phyloP scores from a whole-genome alignment of 257 asterid genomes.

The Perilla frutescens region DNA sequence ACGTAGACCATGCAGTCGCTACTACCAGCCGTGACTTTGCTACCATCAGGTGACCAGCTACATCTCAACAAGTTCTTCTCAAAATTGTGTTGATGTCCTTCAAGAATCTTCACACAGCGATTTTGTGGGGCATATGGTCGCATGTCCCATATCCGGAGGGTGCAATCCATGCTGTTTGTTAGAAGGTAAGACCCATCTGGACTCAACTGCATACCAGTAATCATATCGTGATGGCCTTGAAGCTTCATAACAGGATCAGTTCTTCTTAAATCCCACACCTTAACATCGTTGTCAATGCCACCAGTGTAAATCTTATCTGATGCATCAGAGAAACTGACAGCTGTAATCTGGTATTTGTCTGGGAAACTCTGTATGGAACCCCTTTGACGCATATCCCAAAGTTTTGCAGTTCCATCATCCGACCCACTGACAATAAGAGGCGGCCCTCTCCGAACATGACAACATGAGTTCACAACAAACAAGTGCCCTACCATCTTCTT shows the following conservation, averaged over 20 bases:
- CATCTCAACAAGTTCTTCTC: slow-evolving; percentile 95
- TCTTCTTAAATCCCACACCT: slow-evolving; percentile 94
- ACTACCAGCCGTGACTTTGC: slow-evolving; percentile 96
- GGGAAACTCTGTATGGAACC: slow-evolving; percentile 97
- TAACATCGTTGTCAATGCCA: slow-evolving; percentile 91
- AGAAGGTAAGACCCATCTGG: slow-evolving; percentile 98
- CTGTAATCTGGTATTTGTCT: slow-evolving; percentile 95
- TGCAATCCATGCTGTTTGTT: slow-evolving; percentile 91
- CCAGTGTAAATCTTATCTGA: slow-evolving; percentile 92
- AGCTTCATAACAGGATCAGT: slow-evolving; percentile 92
- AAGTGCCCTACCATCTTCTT: slow-evolving; percentile 96
- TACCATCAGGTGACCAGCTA: slow-evolving; percentile 98
- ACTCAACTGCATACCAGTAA: slow-evolving; percentile 93
- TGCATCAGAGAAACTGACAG: slow-evolving; percentile 96
- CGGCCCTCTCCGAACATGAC: slow-evolving; percentile 94
- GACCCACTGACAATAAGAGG: slow-evolving; percentile 98
- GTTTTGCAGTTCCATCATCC: slow-evolving; percentile 97
- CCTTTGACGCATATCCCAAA: slow-evolving; percentile 99
- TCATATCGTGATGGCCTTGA: slow-evolving; percentile 94
- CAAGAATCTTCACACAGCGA: slow-evolving; percentile 92
- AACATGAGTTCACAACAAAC: slow-evolving; percentile 84
- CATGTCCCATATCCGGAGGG: slow-evolving; percentile 98
- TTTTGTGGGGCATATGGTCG: slow-evolving; percentile 97
- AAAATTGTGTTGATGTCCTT: slow-evolving; percentile 97
- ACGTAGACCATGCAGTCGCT: slow-evolving; percentile 92